Base-by-base conservation (phyloP, 768 basidiomycete species). In the Scleroderma citrinum region DNA sequence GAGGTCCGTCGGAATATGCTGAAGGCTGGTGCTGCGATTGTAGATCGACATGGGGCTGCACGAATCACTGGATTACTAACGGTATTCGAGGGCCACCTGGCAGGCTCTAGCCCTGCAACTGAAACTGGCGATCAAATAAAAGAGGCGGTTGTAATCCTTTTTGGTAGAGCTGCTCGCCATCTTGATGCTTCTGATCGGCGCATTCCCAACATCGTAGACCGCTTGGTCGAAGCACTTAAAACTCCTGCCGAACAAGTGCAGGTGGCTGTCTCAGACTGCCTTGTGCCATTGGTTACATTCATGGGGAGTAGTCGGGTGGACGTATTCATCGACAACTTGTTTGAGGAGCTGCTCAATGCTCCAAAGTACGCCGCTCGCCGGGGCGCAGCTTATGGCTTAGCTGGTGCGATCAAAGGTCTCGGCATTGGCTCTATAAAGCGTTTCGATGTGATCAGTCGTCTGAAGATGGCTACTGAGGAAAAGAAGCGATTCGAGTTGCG, bases 161-260 rank as follows among this genome's bases (percentile, higher is more conserved):
- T 97, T 55, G 95, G 95, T 49, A 85, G 94, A 16, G 80, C 93
- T 7, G 95, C 95, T 6, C 76, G 88, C 7, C 93, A 97, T 68
- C 74, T 99, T 38, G 81, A 89, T 43, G 68, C 82, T 2, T 76
- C 79, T 0, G 93, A 97, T 63, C 53, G 74, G 5, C 84, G 93
- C 1, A 81, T 96, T 37, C 86, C 89, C 0, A 67, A 70, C 11
- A 88, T 97, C 53, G 85, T 97, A 8, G 82, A 91, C 52, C 75
- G 92, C 10, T 73, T 98, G 17, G 81, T 95, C 7, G 88, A 89
- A 29, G 91, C 95, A 1, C 73, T 99, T 49, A 87, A 86, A 66
- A 98, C 94, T 0, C 96, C 95, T 0, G 82, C 93, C 2, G 96
- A 99, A 63, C 86, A 94, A 61, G 96, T 99, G 0, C 95, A 98